A percentile compares a stretch with the other conserved stretches of the same genome.
Evolutionary conservation across 1,284 basidiomycete species (phyloP).

Genomic region (Wolfiporia cocos): DNA sequence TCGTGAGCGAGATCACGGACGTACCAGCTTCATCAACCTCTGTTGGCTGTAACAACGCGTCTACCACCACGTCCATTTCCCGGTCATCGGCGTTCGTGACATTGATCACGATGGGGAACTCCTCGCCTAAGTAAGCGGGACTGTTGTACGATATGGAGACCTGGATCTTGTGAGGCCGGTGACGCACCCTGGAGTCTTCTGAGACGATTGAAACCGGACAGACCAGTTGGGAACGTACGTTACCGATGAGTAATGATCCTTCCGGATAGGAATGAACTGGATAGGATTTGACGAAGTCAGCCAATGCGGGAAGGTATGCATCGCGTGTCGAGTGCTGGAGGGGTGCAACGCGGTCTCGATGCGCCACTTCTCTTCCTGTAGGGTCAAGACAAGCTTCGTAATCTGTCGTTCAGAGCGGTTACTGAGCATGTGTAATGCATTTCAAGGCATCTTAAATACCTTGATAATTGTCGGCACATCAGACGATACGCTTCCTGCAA

Average conservation of each 20-base stretch:
- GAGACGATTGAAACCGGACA: constrained; percentile 3
- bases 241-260: constrained; percentile 42
- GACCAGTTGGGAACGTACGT: constrained; percentile 33
- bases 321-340: constrained; percentile 28
- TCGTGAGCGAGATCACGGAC: constrained; percentile 13
- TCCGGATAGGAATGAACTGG: constrained; percentile 44
- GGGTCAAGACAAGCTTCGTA: constrained; percentile 40
- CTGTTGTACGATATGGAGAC: constrained; percentile 50
- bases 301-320: constrained; percentile 40
- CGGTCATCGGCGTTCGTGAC: constrained; percentile 66
- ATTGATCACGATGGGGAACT: constrained; percentile 62
- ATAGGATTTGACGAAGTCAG: constrained; percentile 44
- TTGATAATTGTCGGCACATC: constrained; percentile 39
- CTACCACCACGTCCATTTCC: constrained; percentile 60
- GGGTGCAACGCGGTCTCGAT: constrained; percentile 54
- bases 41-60: constrained; percentile 73
- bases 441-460: too few species aligned
- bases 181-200: constrained; percentile 44
- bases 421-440: too few species aligned
- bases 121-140: constrained; percentile 75
- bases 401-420: too few species aligned
- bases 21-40: constrained; percentile 71
- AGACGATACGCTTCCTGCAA: constrained; percentile 50
- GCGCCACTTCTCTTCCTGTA: constrained; percentile 56
- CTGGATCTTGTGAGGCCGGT: constrained; percentile 53